Base-by-base conservation (phyloP, 768 basidiomycete genomes). In the Mrakia blollopis region DNA sequence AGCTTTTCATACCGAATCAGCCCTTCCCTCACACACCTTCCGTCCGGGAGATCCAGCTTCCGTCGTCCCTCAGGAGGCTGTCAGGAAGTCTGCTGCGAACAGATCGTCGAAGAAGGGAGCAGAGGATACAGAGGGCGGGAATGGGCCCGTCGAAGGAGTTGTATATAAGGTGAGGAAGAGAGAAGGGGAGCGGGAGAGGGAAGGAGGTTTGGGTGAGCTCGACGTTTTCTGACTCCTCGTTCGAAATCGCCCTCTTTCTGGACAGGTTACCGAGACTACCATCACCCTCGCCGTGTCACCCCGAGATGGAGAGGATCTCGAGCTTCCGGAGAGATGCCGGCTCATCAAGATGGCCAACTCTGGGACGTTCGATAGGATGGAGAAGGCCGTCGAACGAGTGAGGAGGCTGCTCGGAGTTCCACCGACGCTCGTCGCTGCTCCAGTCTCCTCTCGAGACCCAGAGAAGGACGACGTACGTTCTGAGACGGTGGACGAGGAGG, bases 301-400 rank as follows among this genome's bases (percentile, higher is more conserved):
- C 70, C 85, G 87, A 2, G 85, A 84, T 44, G 86, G 86, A 69
- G 87, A 89, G 63, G 91, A 92, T 69, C 84, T 92, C 18, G 91
- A 93, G 80, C 82, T 97, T 0, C 92, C 94, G 9, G 93, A 95
- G 80, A 87, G 91, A 70, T 92, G 93, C 83, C 87, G 92, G 25
- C 85, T 94, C 71, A 82, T 98, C 72, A 98, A 98, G 81, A 86
- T 96, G 2, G 94, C 94, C 18, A 98, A 98, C 80, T 93, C 90
- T 74, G 89, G 92, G 23, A 98, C 95, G 0, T 94, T 92, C 82
- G 93, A 94, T 80, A 87, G 94, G 79, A 97, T 98, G 94, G 92
- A 93, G 75, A 90, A 90, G 78, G 90, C 92, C 0, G 86, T 95
- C 11, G 87, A 89, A 78, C 86, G 87, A 73, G 83, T 94, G 35